Conservation (phyloP, 305 asterid species). For the Plantago coronopus region DNA sequence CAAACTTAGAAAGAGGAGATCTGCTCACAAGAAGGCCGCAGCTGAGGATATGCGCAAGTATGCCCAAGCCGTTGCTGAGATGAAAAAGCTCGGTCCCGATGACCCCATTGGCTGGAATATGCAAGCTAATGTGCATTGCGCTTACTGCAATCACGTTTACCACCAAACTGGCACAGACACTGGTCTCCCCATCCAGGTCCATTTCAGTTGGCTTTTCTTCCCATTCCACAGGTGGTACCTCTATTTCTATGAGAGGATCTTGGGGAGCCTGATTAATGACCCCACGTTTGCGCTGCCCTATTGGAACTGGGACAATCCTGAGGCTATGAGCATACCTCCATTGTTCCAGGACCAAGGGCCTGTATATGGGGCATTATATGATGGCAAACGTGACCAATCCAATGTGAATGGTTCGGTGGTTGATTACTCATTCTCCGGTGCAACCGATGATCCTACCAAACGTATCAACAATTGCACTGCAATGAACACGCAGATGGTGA, state of each 20-base stretch:
- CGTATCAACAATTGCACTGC: conserved; percentile 18
- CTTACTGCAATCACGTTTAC: conserved; percentile 27
- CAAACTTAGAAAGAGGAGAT: not conserved
- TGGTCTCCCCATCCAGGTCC: conserved; percentile 15
- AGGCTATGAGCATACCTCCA: conserved; percentile 36
- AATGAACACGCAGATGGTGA: conserved; percentile 42
- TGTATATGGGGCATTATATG: conserved; percentile 30
- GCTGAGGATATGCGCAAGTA: conserved; percentile 8
- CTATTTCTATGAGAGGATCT: conserved; percentile 45
- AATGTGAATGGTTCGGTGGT: conserved; percentile 32
- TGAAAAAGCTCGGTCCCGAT: conserved; percentile 12
- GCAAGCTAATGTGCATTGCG: conserved; percentile 32
- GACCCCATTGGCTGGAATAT: conserved; percentile 20
- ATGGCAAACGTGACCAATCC: conserved; percentile 26
- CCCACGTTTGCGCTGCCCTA: conserved; percentile 43
- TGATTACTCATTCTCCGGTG: conserved; percentile 30
- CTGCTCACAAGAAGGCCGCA: not conserved
- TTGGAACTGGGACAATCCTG: conserved; percentile 50
- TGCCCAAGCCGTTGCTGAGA: conserved; percentile 6
- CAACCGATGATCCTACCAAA: not conserved
- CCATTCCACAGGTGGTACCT: conserved; percentile 30
- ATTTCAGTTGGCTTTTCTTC: conserved; percentile 26
- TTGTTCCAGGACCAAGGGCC: conserved; percentile 14
- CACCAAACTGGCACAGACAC: conserved; percentile 15
- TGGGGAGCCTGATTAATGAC: conserved; percentile 36